Evolutionary conservation across 169 alveolate genomes (phyloP), one percentile per base, ranked within the genome.

Genomic region (Perkinsus olseni): DNA sequence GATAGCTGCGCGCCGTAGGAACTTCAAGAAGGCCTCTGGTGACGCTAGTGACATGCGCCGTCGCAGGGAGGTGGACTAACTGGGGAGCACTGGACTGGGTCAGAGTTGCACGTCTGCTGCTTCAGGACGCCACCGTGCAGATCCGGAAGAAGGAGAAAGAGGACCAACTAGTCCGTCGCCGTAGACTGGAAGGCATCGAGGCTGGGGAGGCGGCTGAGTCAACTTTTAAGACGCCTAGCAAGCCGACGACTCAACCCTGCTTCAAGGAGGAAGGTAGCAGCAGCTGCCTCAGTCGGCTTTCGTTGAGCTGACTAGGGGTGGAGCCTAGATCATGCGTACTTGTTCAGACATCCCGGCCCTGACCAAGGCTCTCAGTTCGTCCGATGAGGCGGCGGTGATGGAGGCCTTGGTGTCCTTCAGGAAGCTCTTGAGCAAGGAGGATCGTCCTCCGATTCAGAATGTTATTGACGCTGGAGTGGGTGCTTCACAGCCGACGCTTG

Each of bases 381-480:
- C 36, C 31, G 82, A 62, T 24, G 28, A 13, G 82, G 28, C 82
- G 28, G 82, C 82, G 1, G 82, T 62, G 82, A 62, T 62, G 82
- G 82, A 62, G 34, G 82, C 82, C 1, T 24, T 62, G 82, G 82
- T 62, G 82, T 62, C 82, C 91, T 95, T 98, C 93, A 96, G 99
- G 45, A 97, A 96, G 92, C 95, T 98, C 38, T 95, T 98, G 93
- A 97, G 99, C n/a, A 91, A 96, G 38, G 98, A 97, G 93, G 96
- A 96, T 38, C 97, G 97, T 40, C 99, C 99, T n/a, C 99, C 99
- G 37, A 97, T 98, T 92, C 98, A 98, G 93, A 96, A 96, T 92
- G 98, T 98, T 28, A 97, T 97, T 40, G 98, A 97, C 91, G 96
- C 99, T 91, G 99, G 98, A 36, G 82, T 62, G 17, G 17, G 82